Percentiles rank a stretch among this genome's conserved stretches.
These are phyloP conservation scores for Ascochyta fabae DNA, from an alignment of 2,329 filamentous ascomycete genomes.

Conservation along the genomic window DNA sequence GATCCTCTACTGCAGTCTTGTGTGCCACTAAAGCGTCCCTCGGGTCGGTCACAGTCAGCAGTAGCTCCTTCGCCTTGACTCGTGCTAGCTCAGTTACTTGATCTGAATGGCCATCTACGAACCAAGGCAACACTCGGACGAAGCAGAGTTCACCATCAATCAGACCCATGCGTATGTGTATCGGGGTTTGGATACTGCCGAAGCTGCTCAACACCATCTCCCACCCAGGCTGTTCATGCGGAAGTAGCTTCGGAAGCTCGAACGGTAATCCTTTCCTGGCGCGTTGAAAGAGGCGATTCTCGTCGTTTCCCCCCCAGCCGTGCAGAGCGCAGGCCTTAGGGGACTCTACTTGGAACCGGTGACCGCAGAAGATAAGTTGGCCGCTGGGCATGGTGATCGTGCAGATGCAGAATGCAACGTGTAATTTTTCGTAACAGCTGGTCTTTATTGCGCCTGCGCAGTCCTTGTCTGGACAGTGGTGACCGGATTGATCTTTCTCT, in stretches of 20 bases:
- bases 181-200: background rate
- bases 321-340: background rate
- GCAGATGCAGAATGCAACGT: conserved; percentile 3
- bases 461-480: conserved; percentile 2
- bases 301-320: conserved; percentile 1
- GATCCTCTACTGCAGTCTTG: background rate
- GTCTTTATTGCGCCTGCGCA: conserved; percentile 1
- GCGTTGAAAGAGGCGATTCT: conserved; percentile 5
- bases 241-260: background rate
- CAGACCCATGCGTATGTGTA: background rate
- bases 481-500: conserved; percentile 2
- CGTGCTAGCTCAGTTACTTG: background rate
- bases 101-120: background rate
- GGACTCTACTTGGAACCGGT: conserved; percentile 7
- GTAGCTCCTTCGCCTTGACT: conserved; percentile 3
- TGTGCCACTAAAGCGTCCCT: background rate
- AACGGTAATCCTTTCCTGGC: conserved; percentile 2
- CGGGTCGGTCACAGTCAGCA: background rate
- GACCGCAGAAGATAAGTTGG: conserved; percentile 4
- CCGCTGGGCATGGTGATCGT: background rate
- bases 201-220: background rate
- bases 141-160: background rate
- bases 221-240: conserved; percentile 4
- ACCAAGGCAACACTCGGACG: background rate
- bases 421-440: conserved; percentile 1